A percentile compares a stretch with the other conserved stretches of the same genome.
Evolutionary conservation across 2,329 filamentous ascomycete species (phyloP).

Genomic region (Bipolaris victoriae): DNA sequence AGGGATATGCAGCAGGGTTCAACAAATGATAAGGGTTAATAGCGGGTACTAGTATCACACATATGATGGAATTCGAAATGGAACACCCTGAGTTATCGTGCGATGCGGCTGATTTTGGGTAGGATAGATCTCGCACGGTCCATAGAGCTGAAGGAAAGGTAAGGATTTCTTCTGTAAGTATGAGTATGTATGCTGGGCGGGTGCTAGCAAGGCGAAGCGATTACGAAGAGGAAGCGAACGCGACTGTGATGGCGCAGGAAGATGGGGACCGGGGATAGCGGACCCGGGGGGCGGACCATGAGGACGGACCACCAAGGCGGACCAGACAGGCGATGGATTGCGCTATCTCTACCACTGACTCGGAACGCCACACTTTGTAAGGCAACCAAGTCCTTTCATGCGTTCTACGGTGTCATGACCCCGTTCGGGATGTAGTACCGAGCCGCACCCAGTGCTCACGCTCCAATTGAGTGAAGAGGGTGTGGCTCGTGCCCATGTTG

Average conservation of each 20-base stretch:
- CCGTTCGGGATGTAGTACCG: not conserved
- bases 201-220: not conserved
- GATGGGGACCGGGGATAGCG: too few relatives aligned
- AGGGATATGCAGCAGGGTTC: too few relatives aligned
- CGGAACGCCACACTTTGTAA: not conserved
- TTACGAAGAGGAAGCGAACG: not conserved
- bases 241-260: not conserved
- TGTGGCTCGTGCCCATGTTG: not conserved
- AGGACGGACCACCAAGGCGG: too few relatives aligned
- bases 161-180: not conserved
- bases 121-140: not conserved
- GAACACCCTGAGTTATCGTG: too few relatives aligned
- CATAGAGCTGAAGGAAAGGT: not conserved
- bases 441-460: not conserved
- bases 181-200: not conserved
- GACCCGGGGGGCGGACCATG: not conserved
- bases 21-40: too few relatives aligned
- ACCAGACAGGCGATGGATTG: not conserved
- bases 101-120: too few relatives aligned
- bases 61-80: too few relatives aligned
- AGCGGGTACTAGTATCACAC: too few relatives aligned
- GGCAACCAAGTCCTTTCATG: not conserved
- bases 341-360: not conserved
- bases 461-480: not conserved
- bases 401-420: not conserved